Percentiles rank a stretch among this genome's conserved stretches.
These are phyloP conservation scores for Huntiella decipiens DNA, from an alignment of 2,329 filamentous ascomycete genomes.

Conservation along the genomic window DNA sequence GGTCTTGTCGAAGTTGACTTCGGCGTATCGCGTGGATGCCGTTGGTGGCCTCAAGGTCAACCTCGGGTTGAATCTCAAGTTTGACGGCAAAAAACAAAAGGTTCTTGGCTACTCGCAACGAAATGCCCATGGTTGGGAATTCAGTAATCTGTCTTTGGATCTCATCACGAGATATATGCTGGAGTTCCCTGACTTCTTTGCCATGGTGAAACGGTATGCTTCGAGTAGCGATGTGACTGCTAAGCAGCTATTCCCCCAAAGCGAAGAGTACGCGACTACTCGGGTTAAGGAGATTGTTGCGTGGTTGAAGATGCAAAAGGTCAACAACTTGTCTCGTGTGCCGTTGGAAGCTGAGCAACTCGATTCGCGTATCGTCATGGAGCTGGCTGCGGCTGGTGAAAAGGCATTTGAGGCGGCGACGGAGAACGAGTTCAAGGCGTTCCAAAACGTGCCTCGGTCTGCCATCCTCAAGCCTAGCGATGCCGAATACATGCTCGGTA, in stretches of 20 bases:
- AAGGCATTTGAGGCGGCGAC: background rate
- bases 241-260: constrained; percentile 60
- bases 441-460: constrained; percentile 66
- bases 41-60: constrained; percentile 73
- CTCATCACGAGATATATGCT: constrained; percentile 80
- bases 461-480: constrained; percentile 86
- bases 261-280: constrained; percentile 47
- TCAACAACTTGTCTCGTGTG: constrained; percentile 86
- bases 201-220: constrained; percentile 67
- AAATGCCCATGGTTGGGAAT: constrained; percentile 79
- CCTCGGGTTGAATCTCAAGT: constrained; percentile 87
- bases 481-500: constrained; percentile 78
- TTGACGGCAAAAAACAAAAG: constrained; percentile 87
- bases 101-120: constrained; percentile 90
- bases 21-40: constrained; percentile 65
- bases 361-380: constrained; percentile 71
- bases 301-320: constrained; percentile 84
- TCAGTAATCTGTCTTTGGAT: constrained; percentile 65
- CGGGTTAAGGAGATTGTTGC: constrained; percentile 85
- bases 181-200: constrained; percentile 88
- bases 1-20: constrained; percentile 87
- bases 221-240: constrained; percentile 70
- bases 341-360: constrained; percentile 91
- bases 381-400: constrained; percentile 52
- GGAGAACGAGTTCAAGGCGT: constrained; percentile 34